Base-by-base conservation (phyloP, 305 asterid species). In the Solanum hybrid region DNA sequence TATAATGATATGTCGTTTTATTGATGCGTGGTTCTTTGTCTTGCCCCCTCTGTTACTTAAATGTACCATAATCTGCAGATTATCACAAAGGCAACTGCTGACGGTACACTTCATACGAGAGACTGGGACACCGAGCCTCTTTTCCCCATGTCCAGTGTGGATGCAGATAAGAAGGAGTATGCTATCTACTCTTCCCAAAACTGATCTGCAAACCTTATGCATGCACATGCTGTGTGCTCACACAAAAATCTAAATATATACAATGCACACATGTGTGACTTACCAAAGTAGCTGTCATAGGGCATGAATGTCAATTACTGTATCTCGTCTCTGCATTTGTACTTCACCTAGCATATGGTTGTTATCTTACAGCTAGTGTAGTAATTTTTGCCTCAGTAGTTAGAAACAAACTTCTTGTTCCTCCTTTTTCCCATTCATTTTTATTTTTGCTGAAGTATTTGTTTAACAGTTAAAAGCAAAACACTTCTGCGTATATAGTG, bases 71-170 rank as follows among this genome's bases (percentile, higher is more conserved):
- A 51, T 85, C 45, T 85, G 88, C 92, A 98, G 99, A 93, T 98
- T 90, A 97, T 98, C 92, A 96, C 94, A 22, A 95, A 93, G 87
- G 96, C 98, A 70, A 97, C 96, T 79, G 96, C 96, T 91, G 98
- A 98, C 89, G 98, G 99, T 79, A 94, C 98, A 33, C 96, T 96
- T 86, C 88, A 94, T 92, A 93, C 96, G 15, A 94, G 90, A 91
- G 96, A 97, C 89, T 98, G 99, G 99, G 99, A 97, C 93, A 96
- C 92, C 9, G 98, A 95, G 93, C 98, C 98, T 92, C 97, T 98
- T 78, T 96, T 97, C 89, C 92, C 96, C 15, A 89, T 95, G 91
- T 97, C 98, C 2, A 92, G 88, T 91, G 90, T 83, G 4, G 94
- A 93, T 94, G 92, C 90, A n/a, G 90, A 91, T 91, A 93, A 91